phyloP scores from a whole-genome alignment of 2,329 filamentous ascomycete species.

The Lecanicillium sp. region DNA sequence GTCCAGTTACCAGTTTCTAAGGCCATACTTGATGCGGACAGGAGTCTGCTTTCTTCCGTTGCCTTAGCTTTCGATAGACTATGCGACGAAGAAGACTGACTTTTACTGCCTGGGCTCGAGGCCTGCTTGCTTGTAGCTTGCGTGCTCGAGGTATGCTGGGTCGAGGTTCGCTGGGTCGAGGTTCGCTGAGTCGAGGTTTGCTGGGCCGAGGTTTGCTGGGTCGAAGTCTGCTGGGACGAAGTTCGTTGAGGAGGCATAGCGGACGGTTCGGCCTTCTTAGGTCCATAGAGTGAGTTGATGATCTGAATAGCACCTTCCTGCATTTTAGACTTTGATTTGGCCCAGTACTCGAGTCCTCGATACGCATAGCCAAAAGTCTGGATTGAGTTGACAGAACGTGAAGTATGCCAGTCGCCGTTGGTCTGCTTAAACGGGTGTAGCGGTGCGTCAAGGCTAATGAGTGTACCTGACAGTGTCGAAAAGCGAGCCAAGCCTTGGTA shows the following conservation, averaged over 20 bases:
- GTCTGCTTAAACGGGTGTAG: slow-evolving; percentile 45
- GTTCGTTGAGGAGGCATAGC: background rate
- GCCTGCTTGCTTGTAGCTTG: no score
- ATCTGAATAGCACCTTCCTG: slow-evolving; percentile 23
- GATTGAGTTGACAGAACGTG: slow-evolving; percentile 27
- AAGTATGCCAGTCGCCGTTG: slow-evolving; percentile 37
- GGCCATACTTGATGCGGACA: no score
- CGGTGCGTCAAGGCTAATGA: slow-evolving; percentile 36
- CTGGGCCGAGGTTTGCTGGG: background rate
- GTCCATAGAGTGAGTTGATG: slow-evolving; percentile 31
- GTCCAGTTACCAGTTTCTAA: no score
- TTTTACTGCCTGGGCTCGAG: no score
- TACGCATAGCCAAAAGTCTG: slow-evolving; percentile 34
- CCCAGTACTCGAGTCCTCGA: slow-evolving; percentile 32
- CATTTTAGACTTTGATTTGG: slow-evolving; percentile 27
- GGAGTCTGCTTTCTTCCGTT: no score
- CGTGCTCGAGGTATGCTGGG: no score
- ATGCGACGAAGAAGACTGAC: no score
- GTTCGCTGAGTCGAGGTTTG: background rate
- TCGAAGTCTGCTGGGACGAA: background rate
- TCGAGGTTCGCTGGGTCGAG: no score
- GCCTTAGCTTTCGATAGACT: no score
- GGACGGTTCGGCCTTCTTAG: background rate
- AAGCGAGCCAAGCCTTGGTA: slow-evolving; percentile 34
- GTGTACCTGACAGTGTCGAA: slow-evolving; percentile 33